Base-by-base conservation (phyloP, 371 early-diverging fungal species). In the Apophysomyces ossiformis region DNA sequence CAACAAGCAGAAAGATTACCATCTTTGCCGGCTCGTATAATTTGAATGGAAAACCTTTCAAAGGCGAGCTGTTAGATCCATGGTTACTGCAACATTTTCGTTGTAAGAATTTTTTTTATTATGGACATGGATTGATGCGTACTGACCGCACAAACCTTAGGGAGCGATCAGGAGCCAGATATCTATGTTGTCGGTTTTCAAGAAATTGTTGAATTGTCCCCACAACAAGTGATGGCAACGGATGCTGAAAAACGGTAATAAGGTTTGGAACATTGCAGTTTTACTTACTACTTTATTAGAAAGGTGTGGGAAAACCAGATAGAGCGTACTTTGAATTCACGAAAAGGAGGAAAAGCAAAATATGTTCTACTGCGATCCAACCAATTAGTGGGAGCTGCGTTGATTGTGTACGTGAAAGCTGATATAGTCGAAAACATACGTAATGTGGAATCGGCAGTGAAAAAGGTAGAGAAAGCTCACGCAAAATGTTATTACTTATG, bases 151-250 rank as follows among this genome's bases (percentile, higher is more conserved):
- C 32, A 6, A 32, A 9, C 37, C 18, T 18, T 62, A 78, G 83
- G 72, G 39, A 73, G 71, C 35, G 72, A 63, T 4, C 65, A 79
- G 11, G 81, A 84, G 32, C 96, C 98, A 0, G 93, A 98, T 69
- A 73, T 98, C 8, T 87, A 89, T 45, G 92, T 90, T 0, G 84
- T 98, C 56, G 97, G 95, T 4, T 92, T 98, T 58, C 96, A 98
- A 71, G 99, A 99, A 71, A 90, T 98, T 56, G 97, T 98, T 16
- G 93, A 96, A 71, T 73, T 99, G 38, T 95, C 87, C 37, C 93
- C 92, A 41, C 92, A 87, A 38, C 92, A 94, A 70, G 89, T 66
- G 58, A 89, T 94, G 69, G 83, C 92, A 0, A 91, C 94, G 37
- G 95, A 95, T 72, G 88, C 90, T 4, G 83, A 84, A 38, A 84